phyloP scores from a whole-genome alignment of 495 filamentous ascomycete species.

The Barbatosphaeria neglecta region DNA sequence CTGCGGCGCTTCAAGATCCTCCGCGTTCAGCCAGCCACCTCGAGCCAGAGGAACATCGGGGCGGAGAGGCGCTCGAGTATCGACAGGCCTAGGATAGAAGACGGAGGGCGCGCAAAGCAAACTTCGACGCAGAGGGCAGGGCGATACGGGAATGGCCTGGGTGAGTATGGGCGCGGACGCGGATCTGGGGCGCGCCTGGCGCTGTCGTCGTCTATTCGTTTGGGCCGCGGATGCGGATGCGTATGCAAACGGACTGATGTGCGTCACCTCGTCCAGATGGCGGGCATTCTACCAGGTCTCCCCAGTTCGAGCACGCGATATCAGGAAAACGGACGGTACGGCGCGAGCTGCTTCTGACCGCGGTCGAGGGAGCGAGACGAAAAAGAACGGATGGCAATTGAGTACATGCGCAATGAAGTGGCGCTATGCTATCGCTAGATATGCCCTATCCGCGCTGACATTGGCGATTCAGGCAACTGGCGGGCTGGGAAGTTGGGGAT shows the following conservation, averaged over 20 bases:
- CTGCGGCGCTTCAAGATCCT: constrained; percentile 1
- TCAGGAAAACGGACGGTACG: too few relatives aligned
- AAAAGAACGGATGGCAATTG: neutral
- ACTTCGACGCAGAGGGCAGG: too few relatives aligned
- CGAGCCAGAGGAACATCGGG: neutral
- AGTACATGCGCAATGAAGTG: neutral
- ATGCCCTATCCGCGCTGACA: neutral
- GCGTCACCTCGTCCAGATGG: neutral
- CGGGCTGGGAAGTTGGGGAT: neutral
- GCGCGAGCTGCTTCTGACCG: neutral
- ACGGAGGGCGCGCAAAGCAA: too few relatives aligned
- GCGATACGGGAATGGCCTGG: too few relatives aligned
- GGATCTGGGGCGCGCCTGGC: too few relatives aligned
- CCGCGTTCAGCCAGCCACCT: neutral
- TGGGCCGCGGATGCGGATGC: neutral
- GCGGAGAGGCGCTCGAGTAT: neutral
- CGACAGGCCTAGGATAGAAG: too few relatives aligned
- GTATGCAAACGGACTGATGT: too few relatives aligned
- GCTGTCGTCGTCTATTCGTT: neutral
- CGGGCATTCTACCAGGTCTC: neutral
- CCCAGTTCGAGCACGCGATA: too few relatives aligned
- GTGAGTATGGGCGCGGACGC: too few relatives aligned
- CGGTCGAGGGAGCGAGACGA: neutral
- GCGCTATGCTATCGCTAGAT: neutral
- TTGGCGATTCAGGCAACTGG: neutral